Evolutionary conservation across 805 yeast genomes (phyloP).

Genomic region (Monosporozyma solicola): DNA sequence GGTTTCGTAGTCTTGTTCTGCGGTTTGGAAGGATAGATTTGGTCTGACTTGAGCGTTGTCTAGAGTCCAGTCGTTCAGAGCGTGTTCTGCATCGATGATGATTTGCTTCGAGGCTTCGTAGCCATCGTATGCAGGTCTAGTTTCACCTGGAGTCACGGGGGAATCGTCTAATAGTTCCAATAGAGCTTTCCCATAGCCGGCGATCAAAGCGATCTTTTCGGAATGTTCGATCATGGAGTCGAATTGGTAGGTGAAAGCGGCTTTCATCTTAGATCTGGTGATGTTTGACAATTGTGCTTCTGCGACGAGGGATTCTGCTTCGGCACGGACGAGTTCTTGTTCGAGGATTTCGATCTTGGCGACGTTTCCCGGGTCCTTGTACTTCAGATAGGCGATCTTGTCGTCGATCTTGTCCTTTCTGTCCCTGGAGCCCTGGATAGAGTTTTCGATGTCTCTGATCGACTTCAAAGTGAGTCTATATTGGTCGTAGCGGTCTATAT

Average conservation of each 20-base stretch:
- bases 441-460: constrained; percentile 75
- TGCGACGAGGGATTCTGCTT: constrained; percentile 85
- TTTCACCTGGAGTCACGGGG: constrained; percentile 87
- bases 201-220: constrained; percentile 77
- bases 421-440: constrained; percentile 82
- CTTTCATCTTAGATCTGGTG: constrained; percentile 78
- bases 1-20: constrained; percentile 41
- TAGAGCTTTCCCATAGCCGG: constrained; percentile 83
- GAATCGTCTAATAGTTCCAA: constrained; percentile 75
- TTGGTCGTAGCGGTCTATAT: constrained; percentile 78
- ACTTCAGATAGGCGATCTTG: constrained; percentile 72
- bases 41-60: constrained; percentile 79
- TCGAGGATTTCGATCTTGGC: constrained; percentile 71
- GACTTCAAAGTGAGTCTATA: constrained; percentile 75
- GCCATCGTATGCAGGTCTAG: constrained; percentile 83
- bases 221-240: constrained; percentile 80
- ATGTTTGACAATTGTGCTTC: constrained; percentile 86
- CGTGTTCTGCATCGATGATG: constrained; percentile 76
- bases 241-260: constrained; percentile 75
- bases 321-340: constrained; percentile 85
- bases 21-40: constrained; percentile 54
- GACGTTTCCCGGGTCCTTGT: constrained; percentile 68
- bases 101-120: constrained; percentile 84
- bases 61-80: constrained; percentile 76
- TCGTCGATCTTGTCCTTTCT: constrained; percentile 79